Base-by-base conservation (phyloP, 192 early-diverging fungal genomes). In the Jimgerdemannia flammicorona region DNA sequence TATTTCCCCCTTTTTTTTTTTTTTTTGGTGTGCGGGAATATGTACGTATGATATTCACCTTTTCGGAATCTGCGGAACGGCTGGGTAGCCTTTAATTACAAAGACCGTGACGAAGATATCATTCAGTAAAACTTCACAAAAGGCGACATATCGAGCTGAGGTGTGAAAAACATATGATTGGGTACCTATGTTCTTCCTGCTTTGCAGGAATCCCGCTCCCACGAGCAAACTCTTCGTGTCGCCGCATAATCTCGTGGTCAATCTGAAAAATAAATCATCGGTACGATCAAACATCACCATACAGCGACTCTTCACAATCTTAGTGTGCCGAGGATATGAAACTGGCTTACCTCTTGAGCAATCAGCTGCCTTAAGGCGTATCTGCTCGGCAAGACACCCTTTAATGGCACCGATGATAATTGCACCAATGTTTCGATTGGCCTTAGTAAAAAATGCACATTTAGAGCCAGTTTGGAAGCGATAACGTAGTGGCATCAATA, bases 341-440 rank as follows among this genome's bases (percentile, higher is more conserved):
- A 43, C 43, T 69, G 78, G 68, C 76, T 76, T 72, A 94, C 90
- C 85, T 96, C 93, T 74, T 91, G 92, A 1, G 94, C 80, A 73
- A 96, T 88, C 67, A 98, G 78, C 81, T 96, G 94, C 66, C 92
- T 87, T 4, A 93, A 89, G 0, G 94, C 90, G 79, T 95, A 94
- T n/a, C 85, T 84, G 67, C 79, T 89, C 4, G 90, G 78, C 77
- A 91, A 71, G 14, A 91, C 72, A 17, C 70, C 75, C 72, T 85
- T 84, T 29, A 73, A 71, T 44, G 77, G 69, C 44, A 78, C 71
- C 11, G 73, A 44, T 6, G 83, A 79, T 71, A 84, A 90, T 39
- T 78, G 72, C 3, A 82, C 73, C 4, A 88, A 69, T 71, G 85
- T 80, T 40, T 87, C 84, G 59, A 88, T 83, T 4, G 87, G 83